Evolutionary conservation across 1,284 basidiomycete species (phyloP).

Genomic region (Ganoderma resinaceum): DNA sequence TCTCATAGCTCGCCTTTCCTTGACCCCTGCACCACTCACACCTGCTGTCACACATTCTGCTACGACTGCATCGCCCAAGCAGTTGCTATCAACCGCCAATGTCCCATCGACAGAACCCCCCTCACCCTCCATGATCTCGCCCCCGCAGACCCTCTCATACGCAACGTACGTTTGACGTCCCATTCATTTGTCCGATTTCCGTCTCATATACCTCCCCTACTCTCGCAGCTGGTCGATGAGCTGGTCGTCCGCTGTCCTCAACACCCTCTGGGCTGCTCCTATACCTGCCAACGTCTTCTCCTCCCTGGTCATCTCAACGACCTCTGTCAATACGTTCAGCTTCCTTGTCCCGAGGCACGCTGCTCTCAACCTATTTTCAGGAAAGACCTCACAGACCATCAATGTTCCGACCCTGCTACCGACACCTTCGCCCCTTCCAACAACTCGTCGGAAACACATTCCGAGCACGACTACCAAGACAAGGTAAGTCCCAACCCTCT

Average conservation of each 20-base stretch:
- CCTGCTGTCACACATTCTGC: conserved; percentile 88
- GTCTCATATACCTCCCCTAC: conserved; percentile 30
- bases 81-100: conserved; percentile 66
- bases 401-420: neutral
- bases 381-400: conserved; percentile 45
- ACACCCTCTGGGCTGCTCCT: conserved; percentile 61
- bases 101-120: conserved; percentile 84
- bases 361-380: conserved; percentile 53
- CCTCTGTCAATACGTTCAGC: conserved; percentile 63
- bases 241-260: conserved; percentile 78
- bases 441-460: neutral
- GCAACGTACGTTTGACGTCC: conserved; percentile 61
- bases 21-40: conserved; percentile 74
- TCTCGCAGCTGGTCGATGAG: conserved; percentile 81
- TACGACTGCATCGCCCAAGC: conserved; percentile 75
- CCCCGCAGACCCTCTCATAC: conserved; percentile 73
- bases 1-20: conserved; percentile 67
- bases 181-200: conserved; percentile 16
- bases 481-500: conserved; percentile 1
- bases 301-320: conserved; percentile 68
- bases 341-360: conserved; percentile 57
- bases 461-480: neutral
- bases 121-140: conserved; percentile 59
- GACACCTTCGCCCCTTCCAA: neutral
- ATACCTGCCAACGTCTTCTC: conserved; percentile 76